A percentile compares a stretch with the other conserved stretches of the same genome.
These are phyloP conservation scores for Drechmeria coniospora DNA, from an alignment of 2,329 filamentous ascomycete species.

Conservation along the genomic window DNA sequence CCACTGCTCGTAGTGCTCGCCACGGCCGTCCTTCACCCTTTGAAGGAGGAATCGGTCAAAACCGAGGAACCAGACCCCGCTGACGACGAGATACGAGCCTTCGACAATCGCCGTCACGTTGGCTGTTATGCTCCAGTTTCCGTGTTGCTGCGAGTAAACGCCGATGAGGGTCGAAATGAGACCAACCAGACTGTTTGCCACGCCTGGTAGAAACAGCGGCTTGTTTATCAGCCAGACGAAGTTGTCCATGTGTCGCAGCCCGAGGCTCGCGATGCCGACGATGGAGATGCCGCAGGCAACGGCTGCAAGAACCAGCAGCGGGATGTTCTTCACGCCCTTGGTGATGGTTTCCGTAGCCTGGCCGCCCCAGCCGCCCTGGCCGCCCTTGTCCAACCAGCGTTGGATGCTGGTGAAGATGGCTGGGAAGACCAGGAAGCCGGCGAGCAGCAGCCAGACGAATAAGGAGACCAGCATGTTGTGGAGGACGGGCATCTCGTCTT, in stretches of 20 bases:
- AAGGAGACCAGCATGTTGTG: conserved; percentile 29
- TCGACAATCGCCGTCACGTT: conserved; percentile 20
- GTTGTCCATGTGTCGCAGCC: conserved; percentile 26
- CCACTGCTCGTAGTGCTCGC: conserved; percentile 9
- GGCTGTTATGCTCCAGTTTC: conserved; percentile 28
- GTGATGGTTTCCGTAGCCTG: conserved; percentile 9
- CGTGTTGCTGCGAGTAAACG: conserved; percentile 30
- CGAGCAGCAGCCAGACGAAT: conserved; percentile 31
- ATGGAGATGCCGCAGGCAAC: conserved; percentile 21
- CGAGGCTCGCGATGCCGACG: conserved; percentile 25
- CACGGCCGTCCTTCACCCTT: conserved; percentile 15
- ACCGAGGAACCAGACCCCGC: conserved; percentile 13
- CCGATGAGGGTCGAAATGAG: conserved; percentile 32
- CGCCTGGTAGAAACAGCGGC: conserved; percentile 29
- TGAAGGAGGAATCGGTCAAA: conserved; percentile 16
- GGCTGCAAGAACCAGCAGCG: conserved; percentile 26
- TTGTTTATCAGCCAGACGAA: conserved; percentile 39
- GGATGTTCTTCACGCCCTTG: conserved; percentile 17
- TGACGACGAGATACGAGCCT: conserved; percentile 12
- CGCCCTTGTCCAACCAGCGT: conserved; percentile 9
- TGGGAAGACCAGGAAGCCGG: conserved; percentile 36
- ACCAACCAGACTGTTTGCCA: conserved; percentile 32
- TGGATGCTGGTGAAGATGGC: conserved; percentile 32
- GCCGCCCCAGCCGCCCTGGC: conserved; percentile 4
- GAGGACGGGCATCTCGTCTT: conserved; percentile 26